Evolutionary conservation across 208 protist genomes (phyloP).

Genomic region (Leishmania arabica): DNA sequence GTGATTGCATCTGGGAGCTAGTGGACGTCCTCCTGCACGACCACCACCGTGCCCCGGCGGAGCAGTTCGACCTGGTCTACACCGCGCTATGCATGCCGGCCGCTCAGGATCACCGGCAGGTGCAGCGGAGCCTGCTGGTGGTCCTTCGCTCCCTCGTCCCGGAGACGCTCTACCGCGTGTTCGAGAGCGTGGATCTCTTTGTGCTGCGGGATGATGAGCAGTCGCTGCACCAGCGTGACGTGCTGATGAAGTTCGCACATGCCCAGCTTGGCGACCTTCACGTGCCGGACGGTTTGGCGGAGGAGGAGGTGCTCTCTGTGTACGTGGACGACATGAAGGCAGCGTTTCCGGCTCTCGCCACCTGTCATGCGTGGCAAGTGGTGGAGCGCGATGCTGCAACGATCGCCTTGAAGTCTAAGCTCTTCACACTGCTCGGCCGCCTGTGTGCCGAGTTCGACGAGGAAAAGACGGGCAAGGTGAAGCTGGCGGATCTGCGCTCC

Average conservation of each 20-base stretch:
- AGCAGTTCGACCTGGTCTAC: slow-evolving; percentile 86
- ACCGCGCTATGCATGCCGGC: slow-evolving; percentile 70
- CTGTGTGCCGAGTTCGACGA: slow-evolving; percentile 78
- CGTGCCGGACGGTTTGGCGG: slow-evolving; percentile 39
- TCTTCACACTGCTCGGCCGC: slow-evolving; percentile 60
- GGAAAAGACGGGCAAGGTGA: slow-evolving; percentile 59
- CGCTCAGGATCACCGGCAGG: slow-evolving; percentile 29
- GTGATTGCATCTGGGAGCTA: slow-evolving; percentile 30
- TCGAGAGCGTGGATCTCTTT: slow-evolving; percentile 61
- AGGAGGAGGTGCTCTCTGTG: slow-evolving; percentile 71
- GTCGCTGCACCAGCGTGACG: slow-evolving; percentile 29
- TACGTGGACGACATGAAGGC: slow-evolving; percentile 69
- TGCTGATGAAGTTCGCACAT: slow-evolving; percentile 48
- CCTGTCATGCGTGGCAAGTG: slow-evolving; percentile 47
- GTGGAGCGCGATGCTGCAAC: slow-evolving; percentile 43
- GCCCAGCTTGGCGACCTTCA: slow-evolving; percentile 54
- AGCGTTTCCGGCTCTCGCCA: slow-evolving; percentile 51
- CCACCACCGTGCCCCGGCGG: slow-evolving; percentile 42
- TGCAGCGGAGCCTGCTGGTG: slow-evolving; percentile 64
- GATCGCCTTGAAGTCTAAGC: slow-evolving; percentile 60
- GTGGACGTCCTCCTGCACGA: slow-evolving; percentile 66
- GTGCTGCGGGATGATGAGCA: slow-evolving; percentile 36
- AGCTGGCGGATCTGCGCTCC: slow-evolving; percentile 54
- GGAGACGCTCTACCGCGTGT: slow-evolving; percentile 66
- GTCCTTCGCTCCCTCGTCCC: slow-evolving; percentile 73